Evolutionary conservation across 2,329 filamentous ascomycete genomes (phyloP), one percentile per base, ranked within the genome.

Genomic region (Blastomyces parvus): DNA sequence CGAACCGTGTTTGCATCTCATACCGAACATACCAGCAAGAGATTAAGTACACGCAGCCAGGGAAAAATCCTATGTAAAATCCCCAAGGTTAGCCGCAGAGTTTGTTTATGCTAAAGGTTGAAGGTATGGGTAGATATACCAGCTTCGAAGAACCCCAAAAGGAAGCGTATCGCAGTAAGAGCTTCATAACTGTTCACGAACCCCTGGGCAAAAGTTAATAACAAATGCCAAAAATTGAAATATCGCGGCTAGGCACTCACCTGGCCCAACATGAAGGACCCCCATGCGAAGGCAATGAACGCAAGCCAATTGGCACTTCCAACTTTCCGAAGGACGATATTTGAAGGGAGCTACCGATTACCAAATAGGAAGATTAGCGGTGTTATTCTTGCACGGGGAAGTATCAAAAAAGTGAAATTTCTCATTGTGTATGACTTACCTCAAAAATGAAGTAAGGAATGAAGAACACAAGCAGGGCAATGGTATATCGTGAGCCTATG

Each of bases 401-500:
- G 9, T 1, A 27, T 30, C 7, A 44, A 44, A n/a, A n/a, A 46
- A 22, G 25, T 14, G n/a, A n/a, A 44, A 22, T 44, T n/a, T 38
- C 14, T 19, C 22, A 9, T 27, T 44, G 46, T 52, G 25, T 14
- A 11, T 19, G 48, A 30, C 30, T 3, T 58, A 56, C 85, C 70
- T 91, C 87, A 66, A 89, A 87, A 59, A 89, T 58, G 66, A 88
- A 82, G 72, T 90, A 91, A 0, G 87, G 83, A 67, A 89, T 80
- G 79, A 90, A 90, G 78, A 91, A 90, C 69, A 90, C 80, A 56
- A 90, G 78, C 2, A 87, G 86, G 63, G 87, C 81, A 69, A 90
- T 82, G 30, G 84, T 81, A 63, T 72, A 73, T 46, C 70, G 68
- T 53, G 62, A 57, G 0, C 67, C 68, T 40, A 67, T 63, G 52